Evolutionary conservation across 441 rosid species (phyloP), one percentile per base, ranked within the genome.

Genomic region (Theobroma grandiflorum): DNA sequence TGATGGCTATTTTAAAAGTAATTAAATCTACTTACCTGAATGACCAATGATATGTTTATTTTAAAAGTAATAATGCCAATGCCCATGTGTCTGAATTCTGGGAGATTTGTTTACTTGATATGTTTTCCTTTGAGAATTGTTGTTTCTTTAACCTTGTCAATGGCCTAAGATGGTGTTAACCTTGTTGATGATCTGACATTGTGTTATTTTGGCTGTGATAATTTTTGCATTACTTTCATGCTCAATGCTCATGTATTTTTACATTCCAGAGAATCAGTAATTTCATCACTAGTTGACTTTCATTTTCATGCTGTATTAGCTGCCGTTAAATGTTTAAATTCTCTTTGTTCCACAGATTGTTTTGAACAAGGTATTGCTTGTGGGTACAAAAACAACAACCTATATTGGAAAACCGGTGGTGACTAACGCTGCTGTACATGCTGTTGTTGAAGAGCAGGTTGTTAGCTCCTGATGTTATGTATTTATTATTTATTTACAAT

Each of bases 401-500:
- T 94, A 96, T 78, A 90, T 96, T 9, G 99, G 99, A 61, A 90
- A 89, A 85, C 99, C 98, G 8, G 85, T 96, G 20, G 99, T 96
- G 45, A 93, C 96, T 45, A 94, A 96, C 84, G 98, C 99, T 64
- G 90, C 90, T 57, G 98, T 96, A 71, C 99, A 96, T 82, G 99
- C 99, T 37, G 87, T 96, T 22, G 98, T 96, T 10, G 98, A 96
- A 84, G 96, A 88, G 82, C 98, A 96, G 89, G 99, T 96, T 78
- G 16, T 65, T 78, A 33, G 16, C 70, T 72, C 3, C 62, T 64
- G 53, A 61, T 45, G 2, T 69, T 31, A 8, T 74, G 2, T 74
- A 71, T 35, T 53, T 35, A 64, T 57, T 38, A 47, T 78, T 59
- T 18, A 16, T 37, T 26, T 55, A 31, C 31, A 20, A 18, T 37